Conservation (phyloP, 768 basidiomycete species). For the Pulveroboletus frians region DNA sequence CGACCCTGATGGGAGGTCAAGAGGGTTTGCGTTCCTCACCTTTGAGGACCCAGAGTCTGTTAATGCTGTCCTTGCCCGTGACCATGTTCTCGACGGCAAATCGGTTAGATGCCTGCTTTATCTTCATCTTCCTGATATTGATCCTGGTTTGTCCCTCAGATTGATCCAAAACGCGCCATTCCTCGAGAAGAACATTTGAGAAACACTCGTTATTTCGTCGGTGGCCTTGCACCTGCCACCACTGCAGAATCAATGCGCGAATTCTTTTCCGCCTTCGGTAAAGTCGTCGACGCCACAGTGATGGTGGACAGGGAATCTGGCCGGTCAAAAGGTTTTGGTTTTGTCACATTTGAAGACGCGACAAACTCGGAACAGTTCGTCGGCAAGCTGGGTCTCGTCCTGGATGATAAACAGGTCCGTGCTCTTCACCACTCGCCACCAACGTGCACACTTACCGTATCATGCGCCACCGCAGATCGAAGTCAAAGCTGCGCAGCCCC, state of each 20-base stretch:
- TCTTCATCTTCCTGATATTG: neutral
- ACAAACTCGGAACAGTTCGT: slow-evolving; percentile 61
- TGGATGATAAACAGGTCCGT: slow-evolving; percentile 74
- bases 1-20: slow-evolving; percentile 65
- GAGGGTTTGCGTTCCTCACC: slow-evolving; percentile 83
- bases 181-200: slow-evolving; percentile 74
- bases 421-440: neutral
- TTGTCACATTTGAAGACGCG: slow-evolving; percentile 74
- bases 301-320: slow-evolving; percentile 79
- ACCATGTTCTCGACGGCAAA: slow-evolving; percentile 76
- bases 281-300: slow-evolving; percentile 77
- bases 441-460: neutral
- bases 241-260: slow-evolving; percentile 66
- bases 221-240: slow-evolving; percentile 63
- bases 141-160: slow-evolving; percentile 37
- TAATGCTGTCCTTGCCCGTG: slow-evolving; percentile 56
- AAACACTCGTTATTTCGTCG: slow-evolving; percentile 79
- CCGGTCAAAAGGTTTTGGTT: slow-evolving; percentile 79
- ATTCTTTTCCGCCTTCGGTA: slow-evolving; percentile 71
- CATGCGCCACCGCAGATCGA: slow-evolving; percentile 51
- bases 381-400: slow-evolving; percentile 56
- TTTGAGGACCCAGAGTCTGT: slow-evolving; percentile 66
- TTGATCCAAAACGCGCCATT: slow-evolving; percentile 85
- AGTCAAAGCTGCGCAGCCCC: slow-evolving; percentile 75
- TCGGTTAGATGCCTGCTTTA: slow-evolving; percentile 40